Evolutionary conservation across 257 asterid species (phyloP).

Genomic region (Solanum phureja): DNA sequence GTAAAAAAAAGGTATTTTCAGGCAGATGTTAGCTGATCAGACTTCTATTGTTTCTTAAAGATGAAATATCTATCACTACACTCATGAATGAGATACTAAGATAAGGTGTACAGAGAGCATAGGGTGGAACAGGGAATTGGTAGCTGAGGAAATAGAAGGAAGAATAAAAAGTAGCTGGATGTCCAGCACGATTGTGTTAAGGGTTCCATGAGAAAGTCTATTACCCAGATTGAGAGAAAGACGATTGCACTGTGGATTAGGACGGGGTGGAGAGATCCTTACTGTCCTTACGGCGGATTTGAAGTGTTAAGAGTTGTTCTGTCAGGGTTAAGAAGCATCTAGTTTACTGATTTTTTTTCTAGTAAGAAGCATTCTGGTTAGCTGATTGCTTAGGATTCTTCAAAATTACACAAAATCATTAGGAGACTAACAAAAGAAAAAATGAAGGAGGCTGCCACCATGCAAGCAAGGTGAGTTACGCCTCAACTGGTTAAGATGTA

Average conservation of each 20-base stretch:
- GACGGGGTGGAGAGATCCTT: background rate
- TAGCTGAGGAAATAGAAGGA: background rate
- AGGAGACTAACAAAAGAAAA: background rate
- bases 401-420: background rate
- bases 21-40: background rate
- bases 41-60: background rate
- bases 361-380: background rate
- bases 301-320: background rate
- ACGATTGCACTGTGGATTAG: background rate
- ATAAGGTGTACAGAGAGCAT: background rate
- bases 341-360: background rate
- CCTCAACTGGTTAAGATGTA: background rate
- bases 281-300: background rate
- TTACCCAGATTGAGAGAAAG: background rate
- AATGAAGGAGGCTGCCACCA: background rate
- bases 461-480: background rate
- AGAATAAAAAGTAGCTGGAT: background rate
- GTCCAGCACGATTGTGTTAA: background rate
- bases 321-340: background rate
- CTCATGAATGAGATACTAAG: background rate
- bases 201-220: background rate
- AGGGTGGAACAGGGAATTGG: background rate
- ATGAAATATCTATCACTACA: background rate
- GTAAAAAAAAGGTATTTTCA: background rate
- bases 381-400: background rate